phyloP scores from a whole-genome alignment of 305 asterid genomes.

The Fraxinus nigra region DNA sequence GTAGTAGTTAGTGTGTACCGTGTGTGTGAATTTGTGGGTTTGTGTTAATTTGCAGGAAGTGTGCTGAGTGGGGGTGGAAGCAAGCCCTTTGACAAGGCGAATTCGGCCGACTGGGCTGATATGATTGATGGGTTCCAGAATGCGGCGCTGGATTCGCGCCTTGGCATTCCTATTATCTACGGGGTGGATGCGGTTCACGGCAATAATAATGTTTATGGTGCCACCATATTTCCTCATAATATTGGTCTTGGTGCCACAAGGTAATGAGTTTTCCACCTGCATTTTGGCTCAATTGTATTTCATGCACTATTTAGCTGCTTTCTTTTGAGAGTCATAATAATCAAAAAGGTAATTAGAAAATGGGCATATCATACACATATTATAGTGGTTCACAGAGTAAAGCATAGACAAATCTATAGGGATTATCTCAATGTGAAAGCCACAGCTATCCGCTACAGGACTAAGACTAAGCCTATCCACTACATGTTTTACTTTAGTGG shows the following conservation, averaged over 20 bases:
- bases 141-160: conserved; percentile 68
- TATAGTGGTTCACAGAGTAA: neutral
- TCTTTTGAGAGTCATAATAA: neutral
- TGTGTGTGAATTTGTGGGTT: neutral
- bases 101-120: conserved; percentile 74
- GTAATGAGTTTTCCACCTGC: conserved; percentile 29
- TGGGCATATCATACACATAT: neutral
- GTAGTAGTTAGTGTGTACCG: neutral
- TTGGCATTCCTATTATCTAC: conserved; percentile 78
- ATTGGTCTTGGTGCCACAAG: conserved; percentile 94
- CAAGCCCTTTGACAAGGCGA: conserved; percentile 72
- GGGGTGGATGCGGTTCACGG: conserved; percentile 96
- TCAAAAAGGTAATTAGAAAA: neutral
- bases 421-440: neutral
- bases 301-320: neutral
- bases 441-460: neutral
- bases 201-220: conserved; percentile 79
- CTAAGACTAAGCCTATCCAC: neutral
- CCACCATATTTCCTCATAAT: conserved; percentile 93
- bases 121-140: conserved; percentile 79
- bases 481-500: neutral
- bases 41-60: conserved; percentile 51
- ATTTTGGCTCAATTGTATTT: neutral
- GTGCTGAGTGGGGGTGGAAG: conserved; percentile 93
- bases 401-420: neutral